Percentiles rank a stretch among this genome's conserved stretches.
These are phyloP conservation scores for Solanum sejunctum DNA, from an alignment of 257 asterid species.

Conservation along the genomic window DNA sequence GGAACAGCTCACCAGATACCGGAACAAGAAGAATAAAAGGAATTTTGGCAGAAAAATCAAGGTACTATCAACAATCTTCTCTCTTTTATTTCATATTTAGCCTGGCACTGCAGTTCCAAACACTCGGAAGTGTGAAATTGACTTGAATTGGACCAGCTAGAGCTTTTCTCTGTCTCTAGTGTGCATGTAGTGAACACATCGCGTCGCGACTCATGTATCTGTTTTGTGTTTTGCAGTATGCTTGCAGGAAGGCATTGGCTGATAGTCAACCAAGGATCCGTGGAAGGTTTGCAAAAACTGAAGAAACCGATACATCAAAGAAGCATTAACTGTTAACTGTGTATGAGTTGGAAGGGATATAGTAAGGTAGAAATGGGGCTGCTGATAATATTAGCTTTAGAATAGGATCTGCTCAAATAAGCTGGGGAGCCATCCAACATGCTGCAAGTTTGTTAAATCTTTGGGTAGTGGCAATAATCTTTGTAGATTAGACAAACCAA, in stretches of 20 bases:
- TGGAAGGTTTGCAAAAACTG: constrained; percentile 80
- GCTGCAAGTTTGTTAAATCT: not conserved
- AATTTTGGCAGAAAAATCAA: constrained; percentile 86
- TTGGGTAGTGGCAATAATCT: constrained; percentile 2
- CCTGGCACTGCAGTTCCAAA: not conserved
- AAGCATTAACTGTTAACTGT: constrained; percentile 15
- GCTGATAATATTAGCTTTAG: not conserved
- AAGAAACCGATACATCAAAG: constrained; percentile 32
- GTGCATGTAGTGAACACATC: not conserved
- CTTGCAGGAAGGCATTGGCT: constrained; percentile 94
- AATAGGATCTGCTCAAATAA: constrained; percentile 4
- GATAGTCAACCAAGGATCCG: constrained; percentile 91
- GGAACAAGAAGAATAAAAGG: constrained; percentile 79
- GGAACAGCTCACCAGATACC: constrained; percentile 78
- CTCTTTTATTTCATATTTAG: not conserved
- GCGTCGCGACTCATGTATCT: not conserved
- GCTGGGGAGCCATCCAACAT: not conserved
- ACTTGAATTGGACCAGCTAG: not conserved
- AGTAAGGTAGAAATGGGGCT: not conserved
- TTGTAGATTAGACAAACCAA: not conserved
- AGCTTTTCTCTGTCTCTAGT: not conserved
- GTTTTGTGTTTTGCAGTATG: constrained; percentile 37
- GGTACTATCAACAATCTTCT: constrained; percentile 18
- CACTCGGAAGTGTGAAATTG: not conserved
- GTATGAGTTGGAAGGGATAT: not conserved